Evolutionary conservation across 2,329 filamentous ascomycete genomes (phyloP).

Genomic region (Calonectria fujianensis): DNA sequence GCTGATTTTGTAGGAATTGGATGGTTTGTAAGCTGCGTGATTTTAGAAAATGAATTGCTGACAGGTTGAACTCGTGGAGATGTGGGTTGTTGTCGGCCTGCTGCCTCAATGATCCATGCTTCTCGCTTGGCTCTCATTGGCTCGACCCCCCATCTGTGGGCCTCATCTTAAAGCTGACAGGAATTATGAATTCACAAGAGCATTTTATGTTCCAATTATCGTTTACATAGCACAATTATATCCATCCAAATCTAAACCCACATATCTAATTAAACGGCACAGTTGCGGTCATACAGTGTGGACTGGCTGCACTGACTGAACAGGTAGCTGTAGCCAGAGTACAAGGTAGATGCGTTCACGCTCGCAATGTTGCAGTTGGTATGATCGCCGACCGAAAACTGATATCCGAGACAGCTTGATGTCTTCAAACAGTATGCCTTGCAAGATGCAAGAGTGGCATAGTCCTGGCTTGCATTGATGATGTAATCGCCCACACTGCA

Average conservation of each 20-base stretch:
- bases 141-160: not conserved
- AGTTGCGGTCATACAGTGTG: conserved; percentile 3
- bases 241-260: not conserved
- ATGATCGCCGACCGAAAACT: not conserved
- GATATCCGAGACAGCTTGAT: not conserved
- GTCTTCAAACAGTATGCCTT: not conserved
- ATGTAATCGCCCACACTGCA: conserved; percentile 14
- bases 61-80: not conserved
- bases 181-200: not conserved
- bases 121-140: not conserved
- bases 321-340: conserved; percentile 4
- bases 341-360: conserved; percentile 3
- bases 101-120: not conserved
- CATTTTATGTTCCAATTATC: not conserved
- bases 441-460: not conserved
- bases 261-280: not conserved
- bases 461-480: conserved; percentile 5
- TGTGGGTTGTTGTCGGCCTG: not conserved
- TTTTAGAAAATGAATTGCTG: not conserved
- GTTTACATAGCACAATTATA: not conserved
- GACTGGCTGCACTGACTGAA: conserved; percentile 3
- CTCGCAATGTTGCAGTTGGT: conserved; percentile 15
- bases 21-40: not conserved
- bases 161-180: not conserved
- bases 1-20: not conserved